Evolutionary conservation across 768 basidiomycete genomes (phyloP), one percentile per base, ranked within the genome.

Genomic region (Terana coerulea): DNA sequence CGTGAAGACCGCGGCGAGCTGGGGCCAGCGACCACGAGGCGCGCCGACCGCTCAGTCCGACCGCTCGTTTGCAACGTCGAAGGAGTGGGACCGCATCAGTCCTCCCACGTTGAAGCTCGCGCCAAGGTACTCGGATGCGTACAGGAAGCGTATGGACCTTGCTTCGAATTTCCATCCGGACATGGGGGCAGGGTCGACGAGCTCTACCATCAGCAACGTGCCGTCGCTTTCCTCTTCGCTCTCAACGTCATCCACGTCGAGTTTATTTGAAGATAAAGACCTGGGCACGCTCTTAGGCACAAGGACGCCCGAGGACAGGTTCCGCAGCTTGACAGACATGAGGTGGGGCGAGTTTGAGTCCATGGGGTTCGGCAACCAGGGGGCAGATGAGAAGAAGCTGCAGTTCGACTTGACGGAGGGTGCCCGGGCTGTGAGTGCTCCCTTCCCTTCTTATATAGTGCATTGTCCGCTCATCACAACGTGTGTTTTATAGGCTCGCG

Each of bases 321-420:
- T 90, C 69, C 77, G 83, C 49, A 91, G 81, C 53, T 64, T 95
- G 57, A 88, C 91, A 0, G 91, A 95, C 52, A 70, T 94, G 55
- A 88, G 85, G 61, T 97, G 94, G 94, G 91, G 91, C 6, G 84
- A 89, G 64, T 98, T 97, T 61, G 91, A 95, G 73, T 70, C 77
- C 33, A 76, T 83, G 68, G 94, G 94, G 0, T 97, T 98, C 55
- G 79, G 80, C 6, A 72, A 72, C 14, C 62, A 75, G 26, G 77
- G 70, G 24, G 63, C 63, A 43, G 69, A 73, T 40, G 75, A 81
- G 57, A 88, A 83, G 68, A 89, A 89, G 68, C 75, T 98, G 28
- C 82, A 92, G 62, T 98, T 99, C 67, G 95, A 98, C 66, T 67
- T 98, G 56, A 95, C 85, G 0, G 97, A 98, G 70, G 78, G 84